Conservation (phyloP, 257 asterid genomes). For the Fraxinus quadrangulata region DNA sequence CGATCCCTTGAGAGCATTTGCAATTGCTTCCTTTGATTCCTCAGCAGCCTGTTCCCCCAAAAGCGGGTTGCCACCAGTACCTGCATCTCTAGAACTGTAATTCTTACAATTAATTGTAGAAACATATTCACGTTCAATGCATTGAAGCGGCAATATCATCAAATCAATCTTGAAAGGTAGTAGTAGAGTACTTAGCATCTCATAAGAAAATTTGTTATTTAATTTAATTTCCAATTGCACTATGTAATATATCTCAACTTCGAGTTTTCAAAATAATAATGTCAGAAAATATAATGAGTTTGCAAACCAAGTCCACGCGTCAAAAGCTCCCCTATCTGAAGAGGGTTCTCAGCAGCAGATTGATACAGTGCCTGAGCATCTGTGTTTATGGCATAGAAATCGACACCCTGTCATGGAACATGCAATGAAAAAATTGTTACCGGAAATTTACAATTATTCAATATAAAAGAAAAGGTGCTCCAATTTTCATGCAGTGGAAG, state of each 20-base stretch:
- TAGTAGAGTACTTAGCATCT: conserved; percentile 13
- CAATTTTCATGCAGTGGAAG: not conserved
- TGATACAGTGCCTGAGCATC: conserved; percentile 93
- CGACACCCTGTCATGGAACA: conserved; percentile 73
- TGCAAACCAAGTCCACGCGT: conserved; percentile 94
- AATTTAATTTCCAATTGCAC: conserved; percentile 3
- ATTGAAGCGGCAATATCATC: conserved; percentile 6
- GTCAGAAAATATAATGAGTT: conserved; percentile 26
- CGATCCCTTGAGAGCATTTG: conserved; percentile 87
- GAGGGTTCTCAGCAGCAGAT: conserved; percentile 85
- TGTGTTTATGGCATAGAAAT: conserved; percentile 91
- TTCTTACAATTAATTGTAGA: not conserved
- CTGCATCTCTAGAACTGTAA: conserved; percentile 42
- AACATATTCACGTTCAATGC: conserved; percentile 3
- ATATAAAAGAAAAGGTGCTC: not conserved
- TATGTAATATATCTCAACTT: conserved; percentile 7
- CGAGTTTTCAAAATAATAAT: conserved; percentile 11
- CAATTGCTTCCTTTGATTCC: conserved; percentile 90
- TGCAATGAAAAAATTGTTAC: conserved; percentile 18
- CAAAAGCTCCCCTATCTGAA: conserved; percentile 97
- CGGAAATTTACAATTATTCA: conserved; percentile 21
- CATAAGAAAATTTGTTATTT: conserved; percentile 14
- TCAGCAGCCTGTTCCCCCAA: conserved; percentile 98
- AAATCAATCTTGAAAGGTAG: conserved; percentile 14
- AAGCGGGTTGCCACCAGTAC: conserved; percentile 95